Evolutionary conservation across 768 basidiomycete species (phyloP).

Genomic region (Podaxis mareebaensis): DNA sequence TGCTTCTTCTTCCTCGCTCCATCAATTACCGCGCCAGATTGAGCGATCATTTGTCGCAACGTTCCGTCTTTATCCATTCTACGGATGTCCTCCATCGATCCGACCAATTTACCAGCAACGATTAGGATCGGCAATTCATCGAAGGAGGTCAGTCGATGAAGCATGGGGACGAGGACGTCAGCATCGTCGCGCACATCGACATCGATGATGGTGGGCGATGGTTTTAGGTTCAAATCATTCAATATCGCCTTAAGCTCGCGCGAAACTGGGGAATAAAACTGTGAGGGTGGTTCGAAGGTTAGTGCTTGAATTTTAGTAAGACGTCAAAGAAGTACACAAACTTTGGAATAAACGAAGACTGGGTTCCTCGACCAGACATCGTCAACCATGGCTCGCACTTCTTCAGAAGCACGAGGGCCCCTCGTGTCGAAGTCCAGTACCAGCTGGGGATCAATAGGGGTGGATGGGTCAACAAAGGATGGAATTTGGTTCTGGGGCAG

Average conservation of each 20-base stretch:
- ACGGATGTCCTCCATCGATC: constrained; percentile 52
- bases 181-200: constrained; percentile 75
- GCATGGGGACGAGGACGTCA: constrained; percentile 58
- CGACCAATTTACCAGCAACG: constrained; percentile 62
- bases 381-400: constrained; percentile 56
- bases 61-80: constrained; percentile 50
- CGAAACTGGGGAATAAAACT: constrained; percentile 66
- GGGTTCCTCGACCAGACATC: constrained; percentile 77
- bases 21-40: constrained; percentile 60
- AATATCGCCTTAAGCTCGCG: constrained; percentile 69
- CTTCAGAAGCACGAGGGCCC: constrained; percentile 57
- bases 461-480: constrained; percentile 55
- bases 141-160: constrained; percentile 58
- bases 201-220: constrained; percentile 67
- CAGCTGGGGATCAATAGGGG: constrained; percentile 76
- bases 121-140: constrained; percentile 66
- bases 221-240: constrained; percentile 53
- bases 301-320: constrained; percentile 6
- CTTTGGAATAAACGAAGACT: constrained; percentile 76
- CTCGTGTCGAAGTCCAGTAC: constrained; percentile 83
- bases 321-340: constrained; percentile 24
- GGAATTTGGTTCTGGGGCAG: constrained; percentile 79
- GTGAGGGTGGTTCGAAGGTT: constrained; percentile 9
- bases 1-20: constrained; percentile 51
- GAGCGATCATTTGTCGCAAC: constrained; percentile 46